These are phyloP conservation scores for Umbelopsis sp. DNA, from an alignment of 192 early-diverging fungal species.

Conservation along the genomic window DNA sequence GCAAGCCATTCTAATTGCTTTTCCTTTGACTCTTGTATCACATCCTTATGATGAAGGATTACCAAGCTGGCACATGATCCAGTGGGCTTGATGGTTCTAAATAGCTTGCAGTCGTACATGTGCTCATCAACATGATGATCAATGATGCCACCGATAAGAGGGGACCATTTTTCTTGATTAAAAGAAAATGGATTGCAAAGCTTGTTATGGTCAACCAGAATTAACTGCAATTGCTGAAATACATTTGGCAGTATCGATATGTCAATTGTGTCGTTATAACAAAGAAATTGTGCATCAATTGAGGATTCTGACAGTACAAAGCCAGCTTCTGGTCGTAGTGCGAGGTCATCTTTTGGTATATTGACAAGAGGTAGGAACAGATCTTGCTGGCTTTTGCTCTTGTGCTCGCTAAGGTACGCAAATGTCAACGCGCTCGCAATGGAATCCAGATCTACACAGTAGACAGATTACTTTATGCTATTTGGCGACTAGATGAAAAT, in stretches of 20 bases:
- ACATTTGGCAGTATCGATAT: background rate
- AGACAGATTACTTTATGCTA: background rate
- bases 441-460: conserved; percentile 67
- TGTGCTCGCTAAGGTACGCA: conserved; percentile 47
- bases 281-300: conserved; percentile 37
- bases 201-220: conserved; percentile 74
- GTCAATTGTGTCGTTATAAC: conserved; percentile 51
- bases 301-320: conserved; percentile 46
- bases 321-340: conserved; percentile 63
- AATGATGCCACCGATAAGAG: conserved; percentile 55
- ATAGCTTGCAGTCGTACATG: conserved; percentile 38
- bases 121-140: conserved; percentile 76
- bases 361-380: conserved; percentile 59
- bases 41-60: conserved; percentile 37
- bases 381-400: background rate
- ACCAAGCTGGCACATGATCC: conserved; percentile 65
- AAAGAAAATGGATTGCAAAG: conserved; percentile 39
- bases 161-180: background rate
- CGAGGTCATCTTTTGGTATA: conserved; percentile 60
- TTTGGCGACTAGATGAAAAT: background rate
- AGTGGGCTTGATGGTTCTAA: conserved; percentile 55
- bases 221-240: conserved; percentile 31
- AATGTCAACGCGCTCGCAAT: conserved; percentile 59
- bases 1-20: conserved; percentile 33
- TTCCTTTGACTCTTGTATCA: conserved; percentile 4